A percentile compares a stretch with the other conserved stretches of the same genome.
Conservation (phyloP, 164 flowering plant species). For the Aristolochia contorta region DNA sequence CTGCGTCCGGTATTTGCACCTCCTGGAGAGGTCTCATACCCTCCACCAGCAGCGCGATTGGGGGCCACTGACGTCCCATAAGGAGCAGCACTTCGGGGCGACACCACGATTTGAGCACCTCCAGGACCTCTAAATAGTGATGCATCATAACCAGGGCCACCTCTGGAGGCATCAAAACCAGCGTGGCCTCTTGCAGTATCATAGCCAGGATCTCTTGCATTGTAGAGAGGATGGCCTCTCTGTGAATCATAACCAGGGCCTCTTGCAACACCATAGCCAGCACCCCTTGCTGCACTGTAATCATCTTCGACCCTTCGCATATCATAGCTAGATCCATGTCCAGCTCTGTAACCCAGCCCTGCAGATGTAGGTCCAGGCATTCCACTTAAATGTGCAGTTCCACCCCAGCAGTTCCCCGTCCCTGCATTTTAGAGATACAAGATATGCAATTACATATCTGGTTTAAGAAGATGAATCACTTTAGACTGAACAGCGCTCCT, state of each 20-base stretch:
- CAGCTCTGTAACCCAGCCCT: slow-evolving; percentile 2
- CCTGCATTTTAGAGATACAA: background rate
- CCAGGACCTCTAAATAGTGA: background rate
- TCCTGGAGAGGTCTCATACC: background rate
- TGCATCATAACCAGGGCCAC: slow-evolving; percentile 1
- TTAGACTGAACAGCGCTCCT: background rate
- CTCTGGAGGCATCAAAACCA: slow-evolving; percentile 3
- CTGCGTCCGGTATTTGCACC: background rate
- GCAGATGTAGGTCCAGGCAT: slow-evolving; percentile 2
- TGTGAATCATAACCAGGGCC: slow-evolving; percentile 2
- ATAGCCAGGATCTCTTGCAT: background rate
- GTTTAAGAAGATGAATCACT: background rate
- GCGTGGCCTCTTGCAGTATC: background rate
- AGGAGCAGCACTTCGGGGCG: slow-evolving; percentile 2
- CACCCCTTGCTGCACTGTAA: background rate
- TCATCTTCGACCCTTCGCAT: no score
- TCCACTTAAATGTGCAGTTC: background rate
- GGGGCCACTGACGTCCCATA: slow-evolving; percentile 3
- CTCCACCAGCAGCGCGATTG: slow-evolving; percentile 2
- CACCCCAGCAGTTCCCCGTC: slow-evolving; percentile 3
- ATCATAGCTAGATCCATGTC: background rate
- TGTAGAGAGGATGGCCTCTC: background rate
- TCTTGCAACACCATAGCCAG: slow-evolving; percentile 5
- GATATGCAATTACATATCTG: background rate
- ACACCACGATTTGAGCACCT: background rate